A percentile compares a stretch with the other conserved stretches of the same genome.
Conservation (phyloP, 2,329 filamentous ascomycete species). For the Alternaria sp. region DNA sequence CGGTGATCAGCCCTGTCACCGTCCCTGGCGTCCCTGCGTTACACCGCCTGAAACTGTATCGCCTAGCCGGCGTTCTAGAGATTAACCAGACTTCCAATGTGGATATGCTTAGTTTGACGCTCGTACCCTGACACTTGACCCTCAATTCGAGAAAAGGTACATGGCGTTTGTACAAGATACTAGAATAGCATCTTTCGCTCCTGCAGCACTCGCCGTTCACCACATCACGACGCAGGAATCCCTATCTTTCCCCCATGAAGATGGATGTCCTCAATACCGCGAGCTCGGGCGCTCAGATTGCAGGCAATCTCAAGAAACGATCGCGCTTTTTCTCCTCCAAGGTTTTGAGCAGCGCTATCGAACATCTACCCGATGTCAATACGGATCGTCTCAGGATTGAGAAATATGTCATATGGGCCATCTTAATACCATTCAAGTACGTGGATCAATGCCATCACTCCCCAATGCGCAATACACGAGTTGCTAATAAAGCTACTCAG, state of each 20-base stretch:
- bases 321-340: not conserved
- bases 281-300: not conserved
- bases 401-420: not conserved
- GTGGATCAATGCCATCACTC: not conserved
- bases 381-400: not conserved
- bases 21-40: not conserved
- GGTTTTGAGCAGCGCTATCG: constrained; percentile 1
- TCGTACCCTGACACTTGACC: not conserved
- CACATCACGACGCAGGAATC: not conserved
- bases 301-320: not conserved
- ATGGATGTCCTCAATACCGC: not conserved
- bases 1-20: not conserved
- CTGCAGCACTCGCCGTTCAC: not conserved
- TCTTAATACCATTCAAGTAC: constrained; percentile 6
- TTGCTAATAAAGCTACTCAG: not conserved
- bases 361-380: not conserved
- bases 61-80: not conserved
- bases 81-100: not conserved
- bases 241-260: not conserved
- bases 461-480: not conserved
- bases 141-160: not conserved
- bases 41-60: not conserved
- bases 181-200: not conserved
- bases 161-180: not conserved
- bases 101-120: not conserved